These are phyloP conservation scores for Inonotus hispidus DNA, from an alignment of 1,284 basidiomycete genomes.

Conservation along the genomic window DNA sequence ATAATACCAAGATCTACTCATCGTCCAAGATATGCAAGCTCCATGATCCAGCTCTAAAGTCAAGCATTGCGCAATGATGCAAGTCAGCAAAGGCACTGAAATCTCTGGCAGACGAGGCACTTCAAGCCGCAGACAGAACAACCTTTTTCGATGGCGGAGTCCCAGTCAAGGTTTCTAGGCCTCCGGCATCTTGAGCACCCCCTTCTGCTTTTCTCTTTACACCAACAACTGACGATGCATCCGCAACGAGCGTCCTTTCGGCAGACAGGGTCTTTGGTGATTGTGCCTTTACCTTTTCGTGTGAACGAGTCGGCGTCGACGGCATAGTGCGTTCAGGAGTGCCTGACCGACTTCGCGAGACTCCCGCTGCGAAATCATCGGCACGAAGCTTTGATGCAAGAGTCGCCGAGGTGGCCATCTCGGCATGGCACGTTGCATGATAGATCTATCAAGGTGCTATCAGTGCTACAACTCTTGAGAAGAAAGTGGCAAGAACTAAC, in stretches of 20 bases:
- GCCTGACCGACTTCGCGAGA: constrained; percentile 53
- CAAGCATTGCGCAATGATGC: neutral
- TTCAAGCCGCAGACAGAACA: constrained; percentile 6
- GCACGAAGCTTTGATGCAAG: constrained; percentile 59
- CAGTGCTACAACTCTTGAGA: neutral
- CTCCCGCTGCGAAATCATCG: constrained; percentile 28
- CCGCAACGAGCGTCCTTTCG: constrained; percentile 13
- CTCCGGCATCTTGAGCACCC: constrained; percentile 9
- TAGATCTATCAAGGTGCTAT: constrained; percentile 51
- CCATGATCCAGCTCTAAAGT: neutral
- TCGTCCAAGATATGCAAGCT: neutral
- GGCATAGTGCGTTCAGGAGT: constrained; percentile 53
- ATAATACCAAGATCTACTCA: neutral
- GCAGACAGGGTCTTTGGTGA: constrained; percentile 19
- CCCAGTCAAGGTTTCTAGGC: constrained; percentile 13
- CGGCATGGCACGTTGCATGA: constrained; percentile 89
- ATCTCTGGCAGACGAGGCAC: neutral
- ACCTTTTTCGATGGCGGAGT: constrained; percentile 24
- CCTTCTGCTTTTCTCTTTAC: constrained; percentile 30
- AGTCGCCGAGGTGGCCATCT: constrained; percentile 55
- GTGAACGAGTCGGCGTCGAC: constrained; percentile 23
- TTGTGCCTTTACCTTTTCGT: neutral
- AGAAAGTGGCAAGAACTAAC: constrained; percentile 41
- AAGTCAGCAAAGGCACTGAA: neutral
- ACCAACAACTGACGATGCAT: constrained; percentile 15